These are phyloP conservation scores for Linnemannia schmuckeri DNA, from an alignment of 192 early-diverging fungal species.

Conservation along the genomic window DNA sequence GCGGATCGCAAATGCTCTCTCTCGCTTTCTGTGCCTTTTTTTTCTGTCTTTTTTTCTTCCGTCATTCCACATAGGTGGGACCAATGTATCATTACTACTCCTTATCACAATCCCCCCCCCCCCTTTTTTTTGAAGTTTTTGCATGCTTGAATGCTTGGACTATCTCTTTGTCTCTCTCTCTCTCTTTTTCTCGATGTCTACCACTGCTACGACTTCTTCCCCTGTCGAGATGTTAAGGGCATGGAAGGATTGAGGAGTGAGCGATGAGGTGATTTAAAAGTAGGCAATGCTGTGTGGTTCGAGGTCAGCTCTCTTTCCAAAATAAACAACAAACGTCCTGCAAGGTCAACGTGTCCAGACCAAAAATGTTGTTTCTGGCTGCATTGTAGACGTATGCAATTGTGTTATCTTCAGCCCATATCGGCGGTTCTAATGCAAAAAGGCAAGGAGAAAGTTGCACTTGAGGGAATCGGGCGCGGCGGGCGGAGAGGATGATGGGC, in stretches of 20 bases:
- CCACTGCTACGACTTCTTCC: background rate
- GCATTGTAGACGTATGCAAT: too few relatives aligned
- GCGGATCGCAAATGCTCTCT: background rate
- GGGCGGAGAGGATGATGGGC: background rate
- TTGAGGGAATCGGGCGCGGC: background rate
- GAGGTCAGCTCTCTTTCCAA: too few relatives aligned
- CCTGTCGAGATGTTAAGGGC: background rate
- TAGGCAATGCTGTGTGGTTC: too few relatives aligned
- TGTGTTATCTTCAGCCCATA: too few relatives aligned
- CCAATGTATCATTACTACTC: background rate
- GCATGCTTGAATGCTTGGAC: slow-evolving; percentile 1
- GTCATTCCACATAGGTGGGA: background rate
- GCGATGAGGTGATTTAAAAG: background rate
- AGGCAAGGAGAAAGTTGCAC: background rate
- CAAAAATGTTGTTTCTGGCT: too few relatives aligned
- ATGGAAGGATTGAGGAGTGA: background rate
- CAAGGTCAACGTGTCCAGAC: too few relatives aligned
- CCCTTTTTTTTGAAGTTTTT: background rate
- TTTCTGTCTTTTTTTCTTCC: background rate
- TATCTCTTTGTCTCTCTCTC: background rate
- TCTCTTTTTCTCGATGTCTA: background rate
- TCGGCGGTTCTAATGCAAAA: too few relatives aligned
- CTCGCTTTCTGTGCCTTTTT: background rate
- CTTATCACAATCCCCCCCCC: background rate
- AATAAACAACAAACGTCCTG: too few relatives aligned